Conservation (phyloP, 345 rosid genomes). For the Raphanus raphanistrum region DNA sequence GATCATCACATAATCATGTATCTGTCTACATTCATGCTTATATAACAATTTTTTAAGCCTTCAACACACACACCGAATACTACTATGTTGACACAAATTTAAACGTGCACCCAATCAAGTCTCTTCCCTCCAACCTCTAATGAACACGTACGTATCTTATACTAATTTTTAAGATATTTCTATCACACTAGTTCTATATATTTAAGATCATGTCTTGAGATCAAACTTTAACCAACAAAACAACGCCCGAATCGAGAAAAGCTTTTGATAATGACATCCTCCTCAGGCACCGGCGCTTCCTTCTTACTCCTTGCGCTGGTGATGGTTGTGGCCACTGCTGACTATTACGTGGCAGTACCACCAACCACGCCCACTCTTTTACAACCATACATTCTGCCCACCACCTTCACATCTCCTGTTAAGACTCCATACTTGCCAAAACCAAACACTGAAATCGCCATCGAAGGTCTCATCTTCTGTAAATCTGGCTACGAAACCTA, state of each 20-base stretch:
- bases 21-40: neutral
- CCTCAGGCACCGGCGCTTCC: neutral
- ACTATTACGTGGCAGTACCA: constrained; percentile 11
- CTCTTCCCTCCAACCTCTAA: constrained; percentile 10
- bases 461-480: constrained; percentile 35
- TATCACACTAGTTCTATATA: neutral
- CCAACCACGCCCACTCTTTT: constrained; percentile 1
- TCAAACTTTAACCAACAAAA: constrained; percentile 8
- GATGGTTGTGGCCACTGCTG: constrained; percentile 23
- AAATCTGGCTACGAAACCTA: constrained; percentile 28
- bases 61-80: neutral
- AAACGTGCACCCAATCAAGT: constrained; percentile 35
- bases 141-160: constrained; percentile 5
- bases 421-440: constrained; percentile 19
- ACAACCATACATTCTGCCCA: neutral
- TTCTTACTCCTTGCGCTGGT: constrained; percentile 8
- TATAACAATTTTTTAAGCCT: neutral
- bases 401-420: constrained; percentile 21
- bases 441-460: constrained; percentile 31
- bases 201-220: neutral
- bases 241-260: neutral
- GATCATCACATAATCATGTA: neutral
- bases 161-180: neutral
- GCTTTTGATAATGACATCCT: constrained; percentile 22
- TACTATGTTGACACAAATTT: constrained; percentile 6